A percentile compares a stretch with the other conserved stretches of the same genome.
phyloP scores from a whole-genome alignment of 2,329 filamentous ascomycete species.

The Rosellinia necatrix region DNA sequence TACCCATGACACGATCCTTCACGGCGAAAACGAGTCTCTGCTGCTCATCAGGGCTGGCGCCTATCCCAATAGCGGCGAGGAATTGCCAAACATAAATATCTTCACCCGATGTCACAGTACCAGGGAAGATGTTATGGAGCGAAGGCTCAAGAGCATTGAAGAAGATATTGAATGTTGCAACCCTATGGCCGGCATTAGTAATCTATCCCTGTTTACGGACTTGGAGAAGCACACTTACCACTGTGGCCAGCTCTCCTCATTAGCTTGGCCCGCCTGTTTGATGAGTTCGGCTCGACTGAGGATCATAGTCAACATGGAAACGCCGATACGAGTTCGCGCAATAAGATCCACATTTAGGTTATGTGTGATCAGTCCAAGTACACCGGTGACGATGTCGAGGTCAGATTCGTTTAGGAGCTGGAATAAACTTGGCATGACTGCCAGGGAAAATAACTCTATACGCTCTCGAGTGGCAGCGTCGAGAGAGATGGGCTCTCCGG shows the following conservation, averaged over 20 bases:
- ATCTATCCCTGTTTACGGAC: neutral
- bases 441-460: slow-evolving; percentile 85
- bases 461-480: slow-evolving; percentile 83
- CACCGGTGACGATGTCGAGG: slow-evolving; percentile 86
- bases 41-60: slow-evolving; percentile 91
- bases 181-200: slow-evolving; percentile 51
- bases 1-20: slow-evolving; percentile 98
- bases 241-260: slow-evolving; percentile 76
- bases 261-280: slow-evolving; percentile 75
- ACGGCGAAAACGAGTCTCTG: slow-evolving; percentile 92
- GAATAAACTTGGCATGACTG: slow-evolving; percentile 89
- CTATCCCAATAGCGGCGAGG: slow-evolving; percentile 91
- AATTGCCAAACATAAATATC: slow-evolving; percentile 99
- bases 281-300: slow-evolving; percentile 92
- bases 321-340: slow-evolving; percentile 82
- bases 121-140: slow-evolving; percentile 85
- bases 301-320: slow-evolving; percentile 90
- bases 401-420: slow-evolving; percentile 89
- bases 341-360: slow-evolving; percentile 84
- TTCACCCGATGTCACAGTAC: slow-evolving; percentile 84
- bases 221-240: slow-evolving; percentile 60
- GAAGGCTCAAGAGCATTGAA: slow-evolving; percentile 87
- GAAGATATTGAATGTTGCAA: slow-evolving; percentile 78
- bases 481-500: slow-evolving; percentile 71
- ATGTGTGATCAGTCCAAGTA: slow-evolving; percentile 81